These are phyloP conservation scores for Tephrocybe sp. DNA, from an alignment of 768 basidiomycete genomes.

Conservation along the genomic window DNA sequence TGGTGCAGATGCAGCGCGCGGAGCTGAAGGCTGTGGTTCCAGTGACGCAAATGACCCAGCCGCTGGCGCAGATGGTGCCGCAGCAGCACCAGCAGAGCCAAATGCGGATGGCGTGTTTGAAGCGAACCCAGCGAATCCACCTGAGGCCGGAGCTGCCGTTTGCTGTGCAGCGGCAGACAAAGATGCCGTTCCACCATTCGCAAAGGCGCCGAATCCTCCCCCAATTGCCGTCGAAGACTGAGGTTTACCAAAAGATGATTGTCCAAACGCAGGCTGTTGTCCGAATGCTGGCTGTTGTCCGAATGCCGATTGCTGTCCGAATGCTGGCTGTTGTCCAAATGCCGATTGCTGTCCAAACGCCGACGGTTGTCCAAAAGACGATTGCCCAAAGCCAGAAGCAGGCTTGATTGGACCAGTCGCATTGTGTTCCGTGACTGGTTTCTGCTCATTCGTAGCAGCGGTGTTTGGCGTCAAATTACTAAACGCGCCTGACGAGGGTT, in stretches of 20 bases:
- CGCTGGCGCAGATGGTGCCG: background rate
- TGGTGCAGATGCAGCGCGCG: slow-evolving; percentile 13
- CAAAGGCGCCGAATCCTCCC: slow-evolving; percentile 34
- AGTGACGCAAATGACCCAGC: slow-evolving; percentile 19
- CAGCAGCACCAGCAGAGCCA: slow-evolving; percentile 14
- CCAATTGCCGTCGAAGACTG: slow-evolving; percentile 17
- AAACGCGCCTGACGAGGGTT: slow-evolving; percentile 44
- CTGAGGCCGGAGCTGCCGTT: slow-evolving; percentile 1
- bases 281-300: slow-evolving; percentile 27
- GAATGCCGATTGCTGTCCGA: slow-evolving; percentile 27
- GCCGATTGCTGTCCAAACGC: slow-evolving; percentile 22
- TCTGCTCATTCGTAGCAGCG: slow-evolving; percentile 3
- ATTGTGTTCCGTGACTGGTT: slow-evolving; percentile 2
- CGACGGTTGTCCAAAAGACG: slow-evolving; percentile 10
- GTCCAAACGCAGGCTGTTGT: slow-evolving; percentile 28
- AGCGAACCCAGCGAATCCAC: slow-evolving; percentile 23
- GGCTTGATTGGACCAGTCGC: slow-evolving; percentile 6
- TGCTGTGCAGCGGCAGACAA: slow-evolving; percentile 7
- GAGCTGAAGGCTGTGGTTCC: slow-evolving; percentile 21
- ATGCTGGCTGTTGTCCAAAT: slow-evolving; percentile 27
- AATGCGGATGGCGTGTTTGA: slow-evolving; percentile 26
- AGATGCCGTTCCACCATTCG: slow-evolving; percentile 10
- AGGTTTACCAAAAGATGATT: slow-evolving; percentile 36
- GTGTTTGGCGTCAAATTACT: slow-evolving; percentile 21
- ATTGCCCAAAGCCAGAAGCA: slow-evolving; percentile 19